Evolutionary conservation across 768 basidiomycete species (phyloP).

Genomic region (Leucosporidium creatinivorum): DNA sequence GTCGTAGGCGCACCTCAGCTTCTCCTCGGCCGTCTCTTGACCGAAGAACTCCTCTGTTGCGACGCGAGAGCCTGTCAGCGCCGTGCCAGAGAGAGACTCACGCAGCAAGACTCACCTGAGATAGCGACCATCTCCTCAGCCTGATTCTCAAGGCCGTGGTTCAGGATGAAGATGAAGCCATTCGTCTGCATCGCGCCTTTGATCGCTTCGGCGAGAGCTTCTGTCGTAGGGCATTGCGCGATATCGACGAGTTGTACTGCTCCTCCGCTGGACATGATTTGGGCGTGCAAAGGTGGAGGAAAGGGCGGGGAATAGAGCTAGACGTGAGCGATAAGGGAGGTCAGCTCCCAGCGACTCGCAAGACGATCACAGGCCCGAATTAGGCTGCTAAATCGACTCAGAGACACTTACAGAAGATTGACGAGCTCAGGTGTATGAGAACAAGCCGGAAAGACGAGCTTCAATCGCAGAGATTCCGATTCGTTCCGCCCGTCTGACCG

Average conservation of each 20-base stretch:
- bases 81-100: no score
- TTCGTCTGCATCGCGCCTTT: not conserved
- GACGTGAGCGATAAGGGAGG: not conserved
- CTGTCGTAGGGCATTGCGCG: not conserved
- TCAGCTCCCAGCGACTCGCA: no score
- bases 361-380: no score
- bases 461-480: no score
- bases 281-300: not conserved
- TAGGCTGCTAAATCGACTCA: no score
- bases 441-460: no score
- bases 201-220: conserved; percentile 12
- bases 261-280: not conserved
- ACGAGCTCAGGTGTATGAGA: no score
- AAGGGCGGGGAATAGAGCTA: not conserved
- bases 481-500: no score
- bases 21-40: conserved; percentile 24
- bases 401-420: no score
- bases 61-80: not conserved
- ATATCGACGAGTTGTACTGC: conserved; percentile 20
- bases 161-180: conserved; percentile 21
- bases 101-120: conserved; percentile 19
- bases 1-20: conserved; percentile 7
- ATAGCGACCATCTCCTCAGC: conserved; percentile 20
- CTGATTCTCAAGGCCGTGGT: conserved; percentile 23
- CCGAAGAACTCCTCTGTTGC: conserved; percentile 23